Evolutionary conservation across 805 yeast genomes (phyloP).

Genomic region (Osmozyma mogii): DNA sequence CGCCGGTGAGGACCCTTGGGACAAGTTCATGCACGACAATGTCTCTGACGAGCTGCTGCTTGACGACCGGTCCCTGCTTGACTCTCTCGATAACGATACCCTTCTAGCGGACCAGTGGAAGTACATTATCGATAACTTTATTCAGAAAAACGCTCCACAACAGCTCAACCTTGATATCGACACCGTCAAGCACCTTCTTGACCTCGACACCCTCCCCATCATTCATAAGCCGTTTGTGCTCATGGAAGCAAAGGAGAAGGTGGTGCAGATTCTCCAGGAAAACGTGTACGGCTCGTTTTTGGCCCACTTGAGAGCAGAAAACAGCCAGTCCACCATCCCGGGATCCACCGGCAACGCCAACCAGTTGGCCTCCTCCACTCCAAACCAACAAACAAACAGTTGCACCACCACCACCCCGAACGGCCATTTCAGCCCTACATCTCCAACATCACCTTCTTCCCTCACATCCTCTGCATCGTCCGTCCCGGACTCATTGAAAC

Average conservation of each 20-base stretch:
- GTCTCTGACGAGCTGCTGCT: constrained; percentile 9
- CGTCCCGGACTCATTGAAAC: no score
- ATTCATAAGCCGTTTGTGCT: constrained; percentile 23
- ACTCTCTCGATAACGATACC: constrained; percentile 1
- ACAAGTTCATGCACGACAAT: constrained; percentile 8
- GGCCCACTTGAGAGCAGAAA: neutral
- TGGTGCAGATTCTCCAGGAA: constrained; percentile 25
- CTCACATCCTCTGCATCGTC: neutral
- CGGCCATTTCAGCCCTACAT: neutral
- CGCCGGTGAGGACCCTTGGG: constrained; percentile 15
- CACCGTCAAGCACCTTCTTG: constrained; percentile 20
- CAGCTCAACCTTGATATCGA: constrained; percentile 43
- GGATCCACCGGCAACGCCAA: no score
- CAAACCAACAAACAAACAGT: no score
- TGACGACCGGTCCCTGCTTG: neutral
- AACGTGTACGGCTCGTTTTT: constrained; percentile 20
- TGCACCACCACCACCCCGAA: constrained; percentile 1
- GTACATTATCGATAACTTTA: constrained; percentile 32
- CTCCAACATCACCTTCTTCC: constrained; percentile 2
- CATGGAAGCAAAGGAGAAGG: constrained; percentile 22
- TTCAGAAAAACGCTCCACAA: constrained; percentile 33
- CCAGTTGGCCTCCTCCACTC: no score
- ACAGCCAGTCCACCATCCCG: no score
- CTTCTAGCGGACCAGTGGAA: constrained; percentile 25
- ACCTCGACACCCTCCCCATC: constrained; percentile 5